Conservation (phyloP, 495 filamentous ascomycete species). For the Thermothielavioides terrestris region DNA sequence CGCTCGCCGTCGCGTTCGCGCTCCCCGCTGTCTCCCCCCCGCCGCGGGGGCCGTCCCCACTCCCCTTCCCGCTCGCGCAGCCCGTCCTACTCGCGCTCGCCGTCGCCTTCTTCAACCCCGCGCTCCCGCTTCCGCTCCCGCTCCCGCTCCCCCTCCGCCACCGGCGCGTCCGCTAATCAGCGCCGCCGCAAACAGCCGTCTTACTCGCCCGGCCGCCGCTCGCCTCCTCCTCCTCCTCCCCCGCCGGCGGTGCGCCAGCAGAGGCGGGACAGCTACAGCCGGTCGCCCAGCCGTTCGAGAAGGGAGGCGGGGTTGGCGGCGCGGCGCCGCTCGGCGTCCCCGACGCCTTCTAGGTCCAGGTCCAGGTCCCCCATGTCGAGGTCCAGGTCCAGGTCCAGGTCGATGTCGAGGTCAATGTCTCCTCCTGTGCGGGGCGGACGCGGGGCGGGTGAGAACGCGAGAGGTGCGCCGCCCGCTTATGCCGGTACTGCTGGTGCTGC, state of each 20-base stretch:
- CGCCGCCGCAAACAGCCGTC: too few relatives aligned
- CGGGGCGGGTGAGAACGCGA: neutral
- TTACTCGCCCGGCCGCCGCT: too few relatives aligned
- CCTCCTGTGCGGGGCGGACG: neutral
- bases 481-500: neutral
- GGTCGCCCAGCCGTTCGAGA: too few relatives aligned
- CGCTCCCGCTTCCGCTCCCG: neutral
- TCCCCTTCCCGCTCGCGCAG: slow-evolving; percentile 4
- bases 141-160: too few relatives aligned
- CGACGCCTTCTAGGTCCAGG: too few relatives aligned
- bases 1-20: slow-evolving; percentile 9
- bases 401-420: too few relatives aligned
- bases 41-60: neutral
- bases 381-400: too few relatives aligned
- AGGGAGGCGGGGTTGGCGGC: too few relatives aligned
- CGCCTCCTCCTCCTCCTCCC: slow-evolving; percentile 6
- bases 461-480: too few relatives aligned
- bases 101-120: neutral
- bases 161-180: too few relatives aligned
- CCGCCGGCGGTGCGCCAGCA: slow-evolving; percentile 9
- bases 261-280: slow-evolving; percentile 4
- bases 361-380: too few relatives aligned
- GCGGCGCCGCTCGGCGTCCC: too few relatives aligned
- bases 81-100: slow-evolving; percentile 11
- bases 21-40: slow-evolving; percentile 15